Conservation (phyloP, 2,329 filamentous ascomycete genomes). For the Aureobasidium sp. region DNA sequence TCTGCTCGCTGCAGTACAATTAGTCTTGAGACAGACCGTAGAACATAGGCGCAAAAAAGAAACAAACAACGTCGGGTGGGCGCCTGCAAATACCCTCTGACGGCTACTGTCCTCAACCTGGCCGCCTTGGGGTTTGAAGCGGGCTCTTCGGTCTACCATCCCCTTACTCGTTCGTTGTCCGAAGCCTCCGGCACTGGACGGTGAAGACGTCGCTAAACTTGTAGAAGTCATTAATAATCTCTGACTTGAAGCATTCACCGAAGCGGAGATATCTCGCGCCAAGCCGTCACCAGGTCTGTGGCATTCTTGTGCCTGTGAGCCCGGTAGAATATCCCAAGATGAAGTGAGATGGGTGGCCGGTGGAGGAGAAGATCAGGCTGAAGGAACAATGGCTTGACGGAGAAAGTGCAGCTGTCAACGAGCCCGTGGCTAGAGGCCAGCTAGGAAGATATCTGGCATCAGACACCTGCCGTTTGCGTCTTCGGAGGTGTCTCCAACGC, state of each 20-base stretch:
- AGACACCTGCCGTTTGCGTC: background rate
- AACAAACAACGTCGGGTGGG: background rate
- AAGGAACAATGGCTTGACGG: conserved; percentile 6
- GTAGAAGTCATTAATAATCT: conserved; percentile 1
- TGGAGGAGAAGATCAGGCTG: conserved; percentile 7
- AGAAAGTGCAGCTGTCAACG: conserved; percentile 3
- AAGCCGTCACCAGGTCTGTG: background rate
- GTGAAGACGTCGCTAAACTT: background rate
- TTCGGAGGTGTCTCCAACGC: background rate
- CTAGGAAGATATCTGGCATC: background rate
- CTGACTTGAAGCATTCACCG: background rate
- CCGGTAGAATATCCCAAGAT: conserved; percentile 2
- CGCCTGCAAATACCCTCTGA: background rate
- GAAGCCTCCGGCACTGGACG: background rate
- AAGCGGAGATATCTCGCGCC: conserved; percentile 7
- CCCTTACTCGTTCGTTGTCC: background rate
- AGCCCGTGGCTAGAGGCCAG: background rate
- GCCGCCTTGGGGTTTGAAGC: background rate
- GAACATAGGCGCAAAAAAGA: background rate
- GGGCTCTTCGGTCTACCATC: background rate
- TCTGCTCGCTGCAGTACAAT: background rate
- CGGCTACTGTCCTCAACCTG: background rate
- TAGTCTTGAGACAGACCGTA: background rate
- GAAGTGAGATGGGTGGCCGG: background rate
- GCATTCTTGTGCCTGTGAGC: background rate